Base-by-base conservation (phyloP, 352 stramenopile genomes). In the Phytopythium cucurbitacearum region DNA sequence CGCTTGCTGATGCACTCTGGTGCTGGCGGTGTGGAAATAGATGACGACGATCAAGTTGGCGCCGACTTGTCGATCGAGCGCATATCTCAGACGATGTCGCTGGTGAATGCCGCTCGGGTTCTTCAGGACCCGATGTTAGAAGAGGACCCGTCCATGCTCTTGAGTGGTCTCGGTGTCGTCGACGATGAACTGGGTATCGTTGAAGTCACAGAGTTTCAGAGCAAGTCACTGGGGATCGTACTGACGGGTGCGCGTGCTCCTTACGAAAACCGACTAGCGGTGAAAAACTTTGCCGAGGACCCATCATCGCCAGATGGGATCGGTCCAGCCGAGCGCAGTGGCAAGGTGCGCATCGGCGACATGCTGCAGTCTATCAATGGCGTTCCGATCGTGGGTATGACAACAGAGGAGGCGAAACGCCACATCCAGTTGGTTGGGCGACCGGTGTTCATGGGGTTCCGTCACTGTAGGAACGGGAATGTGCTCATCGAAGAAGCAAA, bases 301-400 rank as follows among this genome's bases (percentile, higher is more conserved):
- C 38, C 72, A 6, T 56, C 50, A 5, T 55, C 55, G 13, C 50
- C 42, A 0, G 56, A 67, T 62, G 64, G 67, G 0, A 46, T 73
- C 0, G 80, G 83, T 1, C 75, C 87, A 71, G 84, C 84, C 3
- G 47, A 91, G 39, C 67, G 72, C 28, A 87, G 73, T 54, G 74
- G 80, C 0, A 76, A 79, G 50, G 73, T 94, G 11, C 56, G 56
- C 2, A 45, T 89, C 8, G 80, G 80, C 1, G 81, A 94, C 36
- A 55, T 92, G 5, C 51, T 94, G 10, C 72, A 91, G 56, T 89
- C 81, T 34, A 89, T 94, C 51, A 94, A 94, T 51, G 84, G 84
- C 7, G 76, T 92, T 0, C 74, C 76, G 11, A 86, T 92, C 53
- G 54, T 76, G 0, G 70, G 67, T 10, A 63, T 89, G 44, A 89